Evolutionary conservation across 2,329 filamentous ascomycete genomes (phyloP).

Genomic region (Elsinoe perseae): DNA sequence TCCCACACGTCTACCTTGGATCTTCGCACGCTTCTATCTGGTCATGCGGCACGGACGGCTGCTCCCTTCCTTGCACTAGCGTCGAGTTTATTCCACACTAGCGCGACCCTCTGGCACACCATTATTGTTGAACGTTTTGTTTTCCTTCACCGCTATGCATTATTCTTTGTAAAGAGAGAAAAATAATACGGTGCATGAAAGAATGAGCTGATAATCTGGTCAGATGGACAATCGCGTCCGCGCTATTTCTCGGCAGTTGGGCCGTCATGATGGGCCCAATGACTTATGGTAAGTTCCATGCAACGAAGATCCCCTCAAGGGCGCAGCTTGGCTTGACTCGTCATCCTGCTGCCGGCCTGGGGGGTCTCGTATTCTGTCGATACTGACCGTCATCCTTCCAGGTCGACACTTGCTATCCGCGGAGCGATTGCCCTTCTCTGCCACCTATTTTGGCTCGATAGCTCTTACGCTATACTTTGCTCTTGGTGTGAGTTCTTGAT

Average conservation of each 20-base stretch:
- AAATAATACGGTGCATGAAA: conserved; percentile 12
- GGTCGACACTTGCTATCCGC: conserved; percentile 75
- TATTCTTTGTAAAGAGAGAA: conserved; percentile 2
- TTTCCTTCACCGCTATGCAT: conserved; percentile 14
- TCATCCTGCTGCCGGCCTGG: neutral
- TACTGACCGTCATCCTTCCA: conserved; percentile 22
- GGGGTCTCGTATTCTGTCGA: neutral
- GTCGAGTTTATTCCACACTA: conserved; percentile 16
- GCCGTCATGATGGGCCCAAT: conserved; percentile 88
- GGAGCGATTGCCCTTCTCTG: conserved; percentile 82
- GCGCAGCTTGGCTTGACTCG: conserved; percentile 7
- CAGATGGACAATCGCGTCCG: conserved; percentile 91
- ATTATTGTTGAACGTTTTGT: conserved; percentile 9
- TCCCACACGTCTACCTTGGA: conserved; percentile 14
- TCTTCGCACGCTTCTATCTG: conserved; percentile 14
- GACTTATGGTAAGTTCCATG: conserved; percentile 53
- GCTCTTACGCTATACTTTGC: conserved; percentile 84
- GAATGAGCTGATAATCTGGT: conserved; percentile 31
- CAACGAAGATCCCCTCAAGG: neutral
- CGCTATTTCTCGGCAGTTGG: conserved; percentile 86
- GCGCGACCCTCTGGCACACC: conserved; percentile 17
- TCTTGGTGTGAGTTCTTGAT: conserved; percentile 69
- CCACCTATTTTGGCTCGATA: conserved; percentile 91
- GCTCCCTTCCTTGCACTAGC: conserved; percentile 20
- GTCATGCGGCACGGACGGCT: conserved; percentile 19